Evolutionary conservation across 192 early-diverging fungal species (phyloP).

Genomic region (Backusella tarrabulga): DNA sequence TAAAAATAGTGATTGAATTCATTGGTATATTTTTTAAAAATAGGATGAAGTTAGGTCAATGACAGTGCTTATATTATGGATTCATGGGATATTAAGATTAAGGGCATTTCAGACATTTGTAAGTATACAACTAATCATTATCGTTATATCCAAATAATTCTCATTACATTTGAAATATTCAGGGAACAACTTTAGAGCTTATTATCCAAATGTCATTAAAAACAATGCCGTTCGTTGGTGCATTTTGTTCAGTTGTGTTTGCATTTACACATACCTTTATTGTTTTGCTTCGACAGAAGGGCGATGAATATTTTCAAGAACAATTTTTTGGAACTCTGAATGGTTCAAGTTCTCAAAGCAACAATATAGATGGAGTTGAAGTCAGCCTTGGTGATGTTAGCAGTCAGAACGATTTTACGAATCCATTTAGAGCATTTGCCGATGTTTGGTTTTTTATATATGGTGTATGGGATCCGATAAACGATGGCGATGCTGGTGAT

Average conservation of each 20-base stretch:
- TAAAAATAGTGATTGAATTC: too few relatives aligned
- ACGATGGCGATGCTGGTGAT: not conserved
- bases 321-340: not conserved
- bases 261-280: conserved; percentile 17
- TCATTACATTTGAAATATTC: not conserved
- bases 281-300: not conserved
- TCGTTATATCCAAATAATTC: too few relatives aligned
- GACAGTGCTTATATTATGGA: conserved; percentile 5
- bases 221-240: not conserved
- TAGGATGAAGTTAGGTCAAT: not conserved
- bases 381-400: not conserved
- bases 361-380: not conserved
- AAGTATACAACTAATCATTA: not conserved
- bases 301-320: not conserved
- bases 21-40: not conserved
- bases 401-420: not conserved
- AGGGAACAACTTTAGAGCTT: conserved; percentile 11
- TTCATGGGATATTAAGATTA: conserved; percentile 7
- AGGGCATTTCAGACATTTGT: not conserved
- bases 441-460: conserved; percentile 4
- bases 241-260: not conserved
- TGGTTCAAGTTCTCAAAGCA: not conserved
- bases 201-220: conserved; percentile 5
- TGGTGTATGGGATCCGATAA: conserved; percentile 12
- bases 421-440: not conserved